Conservation (phyloP, 176 grass and related monocot species). For the Stipa capillata region DNA sequence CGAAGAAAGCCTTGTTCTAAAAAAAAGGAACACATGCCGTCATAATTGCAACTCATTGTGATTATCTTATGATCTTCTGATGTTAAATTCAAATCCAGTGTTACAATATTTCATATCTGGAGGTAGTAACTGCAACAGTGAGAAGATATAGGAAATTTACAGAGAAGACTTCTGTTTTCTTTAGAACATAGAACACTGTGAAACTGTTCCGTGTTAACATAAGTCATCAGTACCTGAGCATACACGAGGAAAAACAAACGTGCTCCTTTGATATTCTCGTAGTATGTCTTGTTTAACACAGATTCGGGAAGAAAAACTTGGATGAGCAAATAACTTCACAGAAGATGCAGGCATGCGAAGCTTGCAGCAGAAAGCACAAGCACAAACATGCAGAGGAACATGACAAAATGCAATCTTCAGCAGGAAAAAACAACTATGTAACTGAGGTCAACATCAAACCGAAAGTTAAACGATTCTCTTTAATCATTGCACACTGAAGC, state of each 20-base stretch:
- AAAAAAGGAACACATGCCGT: background rate
- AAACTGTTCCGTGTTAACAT: background rate
- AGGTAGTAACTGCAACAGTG: slow-evolving; percentile 5
- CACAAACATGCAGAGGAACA: slow-evolving; percentile 22
- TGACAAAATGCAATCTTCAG: slow-evolving; percentile 34
- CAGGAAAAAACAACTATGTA: slow-evolving; percentile 18
- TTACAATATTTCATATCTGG: background rate
- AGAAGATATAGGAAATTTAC: background rate
- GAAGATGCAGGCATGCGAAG: slow-evolving; percentile 25
- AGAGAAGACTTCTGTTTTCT: background rate
- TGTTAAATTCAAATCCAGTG: background rate
- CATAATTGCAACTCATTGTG: background rate
- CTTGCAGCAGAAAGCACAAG: slow-evolving; percentile 17
- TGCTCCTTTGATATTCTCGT: slow-evolving; percentile 9
- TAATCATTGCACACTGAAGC: slow-evolving; percentile 32
- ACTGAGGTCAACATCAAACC: slow-evolving; percentile 36
- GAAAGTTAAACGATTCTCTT: slow-evolving; percentile 35
- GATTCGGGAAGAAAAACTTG: slow-evolving; percentile 31
- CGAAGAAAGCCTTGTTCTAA: no score
- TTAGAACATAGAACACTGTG: background rate
- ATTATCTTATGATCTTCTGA: background rate
- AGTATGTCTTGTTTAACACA: slow-evolving; percentile 9
- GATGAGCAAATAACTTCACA: slow-evolving; percentile 27
- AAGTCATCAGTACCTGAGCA: background rate
- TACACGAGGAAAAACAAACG: background rate